Evolutionary conservation across 2,329 filamentous ascomycete genomes (phyloP).

Genomic region (Aureobasidium sp.): DNA sequence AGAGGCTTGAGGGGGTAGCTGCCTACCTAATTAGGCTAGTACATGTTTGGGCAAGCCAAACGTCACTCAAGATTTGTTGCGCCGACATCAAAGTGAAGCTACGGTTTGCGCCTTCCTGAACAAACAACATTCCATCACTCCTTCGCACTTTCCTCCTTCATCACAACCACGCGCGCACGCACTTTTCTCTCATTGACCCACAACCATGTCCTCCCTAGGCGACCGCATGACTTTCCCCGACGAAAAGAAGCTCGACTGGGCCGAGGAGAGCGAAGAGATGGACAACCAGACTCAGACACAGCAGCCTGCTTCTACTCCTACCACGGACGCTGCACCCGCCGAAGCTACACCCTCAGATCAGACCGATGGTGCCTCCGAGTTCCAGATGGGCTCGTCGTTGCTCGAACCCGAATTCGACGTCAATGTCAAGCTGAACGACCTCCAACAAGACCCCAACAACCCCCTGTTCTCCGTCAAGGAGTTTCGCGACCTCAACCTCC

Average conservation of each 20-base stretch:
- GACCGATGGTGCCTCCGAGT: slow-evolving; percentile 38
- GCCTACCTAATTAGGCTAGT: neutral
- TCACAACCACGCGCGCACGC: neutral
- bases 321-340: neutral
- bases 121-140: neutral
- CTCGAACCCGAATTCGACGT: slow-evolving; percentile 75
- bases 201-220: slow-evolving; percentile 19
- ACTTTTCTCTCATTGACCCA: neutral
- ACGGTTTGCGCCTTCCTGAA: neutral
- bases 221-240: slow-evolving; percentile 22
- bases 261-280: slow-evolving; percentile 23
- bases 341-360: neutral
- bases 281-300: slow-evolving; percentile 12
- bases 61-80: slow-evolving; percentile 12
- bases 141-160: neutral
- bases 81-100: neutral
- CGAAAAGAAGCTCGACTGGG: slow-evolving; percentile 24
- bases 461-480: slow-evolving; percentile 77
- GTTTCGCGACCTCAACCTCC: slow-evolving; percentile 84
- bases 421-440: slow-evolving; percentile 82
- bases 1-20: neutral
- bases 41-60: neutral
- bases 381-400: slow-evolving; percentile 36
- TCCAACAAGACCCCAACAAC: slow-evolving; percentile 78
- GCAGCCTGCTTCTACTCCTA: neutral